Conservation (phyloP, 768 basidiomycete genomes). For the Mycena galopus region DNA sequence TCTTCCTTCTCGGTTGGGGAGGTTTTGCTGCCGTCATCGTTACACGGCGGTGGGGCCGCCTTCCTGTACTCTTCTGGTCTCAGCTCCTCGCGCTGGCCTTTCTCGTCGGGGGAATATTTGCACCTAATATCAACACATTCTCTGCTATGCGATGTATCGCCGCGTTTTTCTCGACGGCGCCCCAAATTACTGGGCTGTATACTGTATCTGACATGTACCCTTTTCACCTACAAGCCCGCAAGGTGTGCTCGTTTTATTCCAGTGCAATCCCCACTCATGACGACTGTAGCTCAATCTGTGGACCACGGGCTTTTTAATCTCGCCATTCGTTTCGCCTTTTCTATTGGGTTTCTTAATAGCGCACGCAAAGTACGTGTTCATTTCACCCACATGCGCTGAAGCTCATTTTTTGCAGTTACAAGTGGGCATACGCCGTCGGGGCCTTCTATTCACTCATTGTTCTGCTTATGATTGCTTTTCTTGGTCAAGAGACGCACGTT, state of each 20-base stretch:
- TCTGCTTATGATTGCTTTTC: conserved; percentile 57
- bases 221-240: conserved; percentile 70
- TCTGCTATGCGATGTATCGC: conserved; percentile 52
- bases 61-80: conserved; percentile 73
- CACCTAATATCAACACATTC: conserved; percentile 63
- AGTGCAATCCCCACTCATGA: not conserved
- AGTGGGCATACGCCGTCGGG: conserved; percentile 64
- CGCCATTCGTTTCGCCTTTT: conserved; percentile 61
- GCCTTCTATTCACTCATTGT: conserved; percentile 59
- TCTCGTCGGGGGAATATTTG: conserved; percentile 65
- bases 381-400: not conserved
- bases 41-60: conserved; percentile 67
- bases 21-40: conserved; percentile 64
- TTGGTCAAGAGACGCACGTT: conserved; percentile 63
- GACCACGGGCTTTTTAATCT: conserved; percentile 71
- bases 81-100: conserved; percentile 65
- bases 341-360: conserved; percentile 65
- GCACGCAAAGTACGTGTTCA: conserved; percentile 41
- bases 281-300: conserved; percentile 60
- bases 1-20: conserved; percentile 53
- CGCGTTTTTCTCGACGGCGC: conserved; percentile 59
- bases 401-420: conserved; percentile 42
- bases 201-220: conserved; percentile 68
- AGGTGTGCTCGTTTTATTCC: conserved; percentile 46
- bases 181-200: conserved; percentile 67